Percentiles rank a stretch among this genome's conserved stretches.
phyloP scores from a whole-genome alignment of 169 alveolate species.

The Perkinsus chesapeaki region DNA sequence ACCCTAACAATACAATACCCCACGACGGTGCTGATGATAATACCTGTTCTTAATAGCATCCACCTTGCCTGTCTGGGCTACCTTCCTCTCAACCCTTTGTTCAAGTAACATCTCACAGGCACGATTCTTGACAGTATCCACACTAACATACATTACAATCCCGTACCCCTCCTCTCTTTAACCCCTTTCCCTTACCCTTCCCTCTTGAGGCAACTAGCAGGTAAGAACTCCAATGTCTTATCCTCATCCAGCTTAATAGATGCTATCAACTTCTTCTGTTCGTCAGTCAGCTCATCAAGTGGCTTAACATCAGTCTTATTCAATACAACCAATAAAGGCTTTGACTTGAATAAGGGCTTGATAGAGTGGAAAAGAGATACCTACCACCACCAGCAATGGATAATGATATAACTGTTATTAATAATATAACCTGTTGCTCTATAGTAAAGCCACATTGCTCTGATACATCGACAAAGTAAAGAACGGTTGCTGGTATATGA shows the following conservation, averaged over 20 bases:
- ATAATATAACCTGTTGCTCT: constrained; percentile 60
- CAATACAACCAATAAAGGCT: constrained; percentile 87
- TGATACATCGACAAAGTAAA: constrained; percentile 81
- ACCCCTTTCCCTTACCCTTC: constrained; percentile 29
- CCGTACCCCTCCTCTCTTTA: constrained; percentile 37
- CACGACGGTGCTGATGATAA: background rate
- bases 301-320: constrained; percentile 87
- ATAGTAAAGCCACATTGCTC: constrained; percentile 94
- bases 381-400: too few species aligned
- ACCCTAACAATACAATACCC: background rate
- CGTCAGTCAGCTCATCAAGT: constrained; percentile 61
- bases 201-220: constrained; percentile 13
- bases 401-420: background rate
- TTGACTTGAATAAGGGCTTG: constrained; percentile 85
- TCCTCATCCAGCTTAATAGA: constrained; percentile 42
- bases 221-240: constrained; percentile 28
- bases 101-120: constrained; percentile 71
- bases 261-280: constrained; percentile 61
- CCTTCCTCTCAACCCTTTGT: constrained; percentile 44
- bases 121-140: constrained; percentile 72
- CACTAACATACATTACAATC: constrained; percentile 62
- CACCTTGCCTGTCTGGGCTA: background rate
- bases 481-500: constrained; percentile 86
- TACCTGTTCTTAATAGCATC: background rate
- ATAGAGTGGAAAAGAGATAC: constrained; percentile 82